Base-by-base conservation (phyloP, 164 flowering plant genomes). In the Echeveria elegans region DNA sequence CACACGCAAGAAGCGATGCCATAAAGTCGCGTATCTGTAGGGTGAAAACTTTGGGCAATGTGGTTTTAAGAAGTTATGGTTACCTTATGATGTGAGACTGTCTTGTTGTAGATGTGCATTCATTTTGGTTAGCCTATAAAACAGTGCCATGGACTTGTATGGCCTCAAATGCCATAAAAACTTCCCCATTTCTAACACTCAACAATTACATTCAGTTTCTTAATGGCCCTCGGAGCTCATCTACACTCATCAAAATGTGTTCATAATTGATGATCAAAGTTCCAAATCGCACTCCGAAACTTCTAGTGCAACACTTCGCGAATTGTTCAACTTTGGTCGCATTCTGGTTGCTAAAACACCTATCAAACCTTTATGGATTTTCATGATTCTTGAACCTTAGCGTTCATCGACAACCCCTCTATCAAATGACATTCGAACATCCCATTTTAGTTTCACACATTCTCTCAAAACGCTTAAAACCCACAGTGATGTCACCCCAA, bases 251-350 rank as follows among this genome's bases (percentile, higher is more conserved):
- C 24, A n/a, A 1, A 21, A 50, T n/a, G 24, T 50, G 56, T n/a
- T 21, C 26, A 1, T 9, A 50, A 50, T 5, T 6, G 26, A 50
- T 50, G 9, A n/a, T 50, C 26, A 21, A 50, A 21, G 26, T 50
- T 50, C 56, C 56, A n/a, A 50, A 50, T n/a, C 26, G 21, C 26
- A 50, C 26, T 50, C 26, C 11, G n/a, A 7, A 47, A 47, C 23
- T 16, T 16, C 52, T 16, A 47, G 26, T 21, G n/a, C 6, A 50
- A 26, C 60, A 9, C 16, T 24, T 24, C 30, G 31, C 18, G 15
- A 59, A 2, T 23, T 85, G 87, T 82, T 79, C 86, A 83, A 77
- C 81, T 77, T 83, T 1, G 23, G 2, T 47, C 63, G 23, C 60
- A 47, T 77, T 82, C 61, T 0, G 11, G 15, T 24, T 8, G 10